Evolutionary conservation across 345 rosid species (phyloP), one percentile per base, ranked within the genome.

Genomic region (Salix suchowensis): DNA sequence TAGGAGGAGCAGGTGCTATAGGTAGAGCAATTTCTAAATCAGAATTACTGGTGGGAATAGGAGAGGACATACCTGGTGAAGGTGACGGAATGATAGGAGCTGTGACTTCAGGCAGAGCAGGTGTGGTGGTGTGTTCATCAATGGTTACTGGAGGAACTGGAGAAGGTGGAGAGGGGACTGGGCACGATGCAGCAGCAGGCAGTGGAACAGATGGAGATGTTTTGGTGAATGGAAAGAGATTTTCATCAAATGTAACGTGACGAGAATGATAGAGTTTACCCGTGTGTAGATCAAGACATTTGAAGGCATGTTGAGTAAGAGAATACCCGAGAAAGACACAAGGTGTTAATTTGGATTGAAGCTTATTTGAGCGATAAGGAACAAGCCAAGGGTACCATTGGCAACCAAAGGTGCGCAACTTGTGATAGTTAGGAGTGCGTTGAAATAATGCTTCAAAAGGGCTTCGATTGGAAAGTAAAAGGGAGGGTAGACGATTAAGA

Each of bases 121-220:
- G n/a, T 37, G 8, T 37, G 9, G 0, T 37, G 40, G 40, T 1
- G 8, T 6, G 40, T 1, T 37, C 8, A 6, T 37, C 6, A 1
- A 5, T 5, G 2, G 2, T 16, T 1, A 50, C 7, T 16, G 0
- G n/a, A 50, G 55, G 6, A 5, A 50, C 58, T 5, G 0, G 58
- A 50, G n/a, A 15, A 50, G 7, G 58, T 1, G n/a, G n/a, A 16
- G 1, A 0, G 0, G 0, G 3, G 4, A 6, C 1, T 5, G 7
- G n/a, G 0, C 58, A 50, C 9, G 0, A 0, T 50, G n/a, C 0
- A 4, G n/a, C 2, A 18, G n/a, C 5, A 50, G n/a, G n/a, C 6
- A 8, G 10, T 7, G 10, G 2, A 8, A 7, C 10, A 7, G 2
- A 39, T 1, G 58, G 9, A 4, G 0, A 1, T 18, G 55, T 2